Percentiles rank a stretch among this genome's conserved stretches.
Conservation (phyloP, 805 yeast genomes). For the Myxozyma neotropica region DNA sequence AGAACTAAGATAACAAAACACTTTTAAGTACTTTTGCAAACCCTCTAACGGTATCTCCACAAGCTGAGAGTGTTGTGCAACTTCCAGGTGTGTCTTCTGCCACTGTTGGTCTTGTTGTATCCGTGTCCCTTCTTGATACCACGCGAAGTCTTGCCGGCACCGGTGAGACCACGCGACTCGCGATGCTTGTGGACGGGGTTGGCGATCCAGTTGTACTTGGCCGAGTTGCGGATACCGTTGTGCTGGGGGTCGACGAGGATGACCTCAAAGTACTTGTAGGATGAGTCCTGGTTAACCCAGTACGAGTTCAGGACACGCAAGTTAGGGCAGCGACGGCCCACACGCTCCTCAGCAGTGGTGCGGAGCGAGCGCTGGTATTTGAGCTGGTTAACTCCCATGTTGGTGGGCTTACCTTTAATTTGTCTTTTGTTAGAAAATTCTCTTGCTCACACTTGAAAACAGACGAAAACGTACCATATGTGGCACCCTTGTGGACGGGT, state of each 20-base stretch:
- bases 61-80: constrained; percentile 96
- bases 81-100: constrained; percentile 96
- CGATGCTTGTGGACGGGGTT: constrained; percentile 99
- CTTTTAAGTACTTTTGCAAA: constrained; percentile 7
- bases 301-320: constrained; percentile 99
- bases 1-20: neutral
- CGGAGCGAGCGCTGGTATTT: constrained; percentile 98
- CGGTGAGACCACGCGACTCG: constrained; percentile 98
- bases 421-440: neutral
- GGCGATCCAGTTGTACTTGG: constrained; percentile 99
- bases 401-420: constrained; percentile 83
- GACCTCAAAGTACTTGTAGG: constrained; percentile 99
- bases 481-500: constrained; percentile 99
- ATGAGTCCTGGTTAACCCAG: constrained; percentile 99
- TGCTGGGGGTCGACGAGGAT: constrained; percentile 94
- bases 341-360: constrained; percentile 99
- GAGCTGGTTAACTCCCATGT: constrained; percentile 99
- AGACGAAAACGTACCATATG: constrained; percentile 65
- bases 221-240: constrained; percentile 98
- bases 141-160: constrained; percentile 98
- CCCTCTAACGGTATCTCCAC: constrained; percentile 98
- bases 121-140: constrained; percentile 99
- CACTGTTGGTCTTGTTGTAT: constrained; percentile 97
- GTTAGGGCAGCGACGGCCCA: constrained; percentile 98
- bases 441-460: neutral